Conservation (phyloP, 163 green algal genomes). For the Prototheca wickerhamii region DNA sequence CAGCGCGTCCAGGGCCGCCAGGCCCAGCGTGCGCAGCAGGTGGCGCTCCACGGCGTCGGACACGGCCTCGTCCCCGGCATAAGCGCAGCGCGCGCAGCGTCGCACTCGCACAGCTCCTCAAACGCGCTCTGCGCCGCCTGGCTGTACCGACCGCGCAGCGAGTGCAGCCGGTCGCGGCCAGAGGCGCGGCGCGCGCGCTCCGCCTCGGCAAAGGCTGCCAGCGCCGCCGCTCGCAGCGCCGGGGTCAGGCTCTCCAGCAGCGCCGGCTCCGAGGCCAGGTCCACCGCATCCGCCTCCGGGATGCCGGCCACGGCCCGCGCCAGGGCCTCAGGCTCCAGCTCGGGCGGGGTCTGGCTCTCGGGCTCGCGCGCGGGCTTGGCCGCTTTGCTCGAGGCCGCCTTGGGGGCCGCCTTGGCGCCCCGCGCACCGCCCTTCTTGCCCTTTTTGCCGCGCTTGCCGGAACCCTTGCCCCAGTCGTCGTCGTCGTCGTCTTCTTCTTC, state of each 20-base stretch:
- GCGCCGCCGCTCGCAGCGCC: conserved; percentile 39
- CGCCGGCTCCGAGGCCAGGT: neutral
- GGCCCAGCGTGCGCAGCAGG: conserved; percentile 47
- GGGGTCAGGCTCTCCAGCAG: neutral
- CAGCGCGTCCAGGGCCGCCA: conserved; percentile 46
- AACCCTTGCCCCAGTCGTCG: conserved; percentile 33
- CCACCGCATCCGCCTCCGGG: neutral
- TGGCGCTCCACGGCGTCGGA: conserved; percentile 43
- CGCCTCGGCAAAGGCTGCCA: conserved; percentile 49
- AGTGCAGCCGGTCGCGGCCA: conserved; percentile 43
- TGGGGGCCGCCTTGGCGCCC: conserved; percentile 6
- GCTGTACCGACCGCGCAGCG: conserved; percentile 34
- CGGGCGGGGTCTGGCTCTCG: too few species aligned
- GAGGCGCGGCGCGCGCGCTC: conserved; percentile 52
- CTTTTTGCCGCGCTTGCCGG: conserved; percentile 35
- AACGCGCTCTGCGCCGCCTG: conserved; percentile 10
- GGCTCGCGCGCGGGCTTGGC: too few species aligned
- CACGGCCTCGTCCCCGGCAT: conserved; percentile 25
- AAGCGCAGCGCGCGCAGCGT: conserved; percentile 26
- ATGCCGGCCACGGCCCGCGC: too few species aligned
- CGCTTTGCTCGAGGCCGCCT: too few species aligned
- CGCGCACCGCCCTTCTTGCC: conserved; percentile 21
- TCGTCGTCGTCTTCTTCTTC: conserved; percentile 27
- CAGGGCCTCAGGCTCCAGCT: too few species aligned
- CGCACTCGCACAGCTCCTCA: neutral